Evolutionary conservation across 441 rosid genomes (phyloP), one percentile per base, ranked within the genome.

Genomic region (Croton setiger): DNA sequence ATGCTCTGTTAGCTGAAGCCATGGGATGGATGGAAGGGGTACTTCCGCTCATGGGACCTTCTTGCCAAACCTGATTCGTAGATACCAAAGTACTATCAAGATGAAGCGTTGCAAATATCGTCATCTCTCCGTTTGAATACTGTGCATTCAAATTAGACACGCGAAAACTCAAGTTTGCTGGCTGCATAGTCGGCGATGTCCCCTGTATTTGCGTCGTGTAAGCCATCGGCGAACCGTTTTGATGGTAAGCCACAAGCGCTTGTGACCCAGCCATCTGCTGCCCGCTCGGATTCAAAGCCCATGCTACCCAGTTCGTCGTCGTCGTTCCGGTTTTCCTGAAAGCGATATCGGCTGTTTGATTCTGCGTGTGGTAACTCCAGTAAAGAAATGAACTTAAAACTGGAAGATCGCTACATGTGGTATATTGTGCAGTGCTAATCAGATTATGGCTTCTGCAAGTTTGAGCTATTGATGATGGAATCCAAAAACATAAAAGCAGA

Each of bases 251-350:
- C 0, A 89, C 79, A 23, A 93, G 79, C 60, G 93, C 77, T 72
- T 93, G 88, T 0, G 91, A 68, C 6, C 92, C 91, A 0, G 0
- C 0, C 97, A 93, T 91, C 7, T 0, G 1, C 10, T 0, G 13
- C 0, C 82, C 76, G 8, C 35, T 68, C 0, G 97, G 96, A 71
- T 89, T 93, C 44, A 93, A 78, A 44, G 86, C 88, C 98, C 97
- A 91, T 4, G 88, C 74, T 0, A 85, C 71, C 96, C 97, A 91
- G 3, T 70, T 67, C 0, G 78, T 41, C 0, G 85, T 20, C 5
- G 80, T 33, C 23, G 92, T 78, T 7, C 82, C 75, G 0, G 81
- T 63, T 53, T 82, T 93, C 3, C 97, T 81, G 73, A 63, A 91
- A 2, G 92, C 98, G 7, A 94, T 71, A 4, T 84, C 83, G 14